A percentile compares a stretch with the other conserved stretches of the same genome.
phyloP scores from a whole-genome alignment of 306 rosid species.

The Vicia villosa region DNA sequence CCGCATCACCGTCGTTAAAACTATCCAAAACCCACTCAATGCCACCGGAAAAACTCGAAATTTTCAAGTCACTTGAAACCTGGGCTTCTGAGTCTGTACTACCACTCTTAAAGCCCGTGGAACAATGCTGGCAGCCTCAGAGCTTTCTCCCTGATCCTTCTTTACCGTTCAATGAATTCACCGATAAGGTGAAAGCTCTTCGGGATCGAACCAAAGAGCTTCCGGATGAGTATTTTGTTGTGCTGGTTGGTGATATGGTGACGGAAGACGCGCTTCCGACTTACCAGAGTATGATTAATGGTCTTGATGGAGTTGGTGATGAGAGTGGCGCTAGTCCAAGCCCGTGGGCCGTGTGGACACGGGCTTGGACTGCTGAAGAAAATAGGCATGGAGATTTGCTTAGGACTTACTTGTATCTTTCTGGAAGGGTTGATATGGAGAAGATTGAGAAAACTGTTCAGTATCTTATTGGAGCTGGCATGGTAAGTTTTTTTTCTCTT shows the following conservation, averaged over 20 bases:
- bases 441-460: slow-evolving; percentile 74
- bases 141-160: slow-evolving; percentile 60
- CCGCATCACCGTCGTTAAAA: slow-evolving; percentile 30
- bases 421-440: slow-evolving; percentile 87
- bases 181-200: slow-evolving; percentile 51
- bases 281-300: slow-evolving; percentile 71
- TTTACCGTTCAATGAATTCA: slow-evolving; percentile 44
- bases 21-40: slow-evolving; percentile 41
- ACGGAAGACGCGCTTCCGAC: slow-evolving; percentile 90
- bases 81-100: slow-evolving; percentile 60
- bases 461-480: slow-evolving; percentile 69
- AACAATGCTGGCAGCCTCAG: slow-evolving; percentile 71
- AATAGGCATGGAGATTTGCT: slow-evolving; percentile 87
- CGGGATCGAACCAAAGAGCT: slow-evolving; percentile 67
- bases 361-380: slow-evolving; percentile 84
- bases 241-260: slow-evolving; percentile 68
- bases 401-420: slow-evolving; percentile 58
- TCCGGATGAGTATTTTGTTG: slow-evolving; percentile 77
- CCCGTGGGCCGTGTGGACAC: slow-evolving; percentile 84
- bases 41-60: slow-evolving; percentile 53
- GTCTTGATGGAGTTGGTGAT: slow-evolving; percentile 68
- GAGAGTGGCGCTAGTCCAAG: slow-evolving; percentile 58
- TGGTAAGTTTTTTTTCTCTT: slow-evolving; percentile 52
- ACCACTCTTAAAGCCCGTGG: slow-evolving; percentile 66
- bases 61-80: slow-evolving; percentile 58